phyloP scores from a whole-genome alignment of 2,329 filamentous ascomycete genomes.

The Sporothrix brasiliensis region DNA sequence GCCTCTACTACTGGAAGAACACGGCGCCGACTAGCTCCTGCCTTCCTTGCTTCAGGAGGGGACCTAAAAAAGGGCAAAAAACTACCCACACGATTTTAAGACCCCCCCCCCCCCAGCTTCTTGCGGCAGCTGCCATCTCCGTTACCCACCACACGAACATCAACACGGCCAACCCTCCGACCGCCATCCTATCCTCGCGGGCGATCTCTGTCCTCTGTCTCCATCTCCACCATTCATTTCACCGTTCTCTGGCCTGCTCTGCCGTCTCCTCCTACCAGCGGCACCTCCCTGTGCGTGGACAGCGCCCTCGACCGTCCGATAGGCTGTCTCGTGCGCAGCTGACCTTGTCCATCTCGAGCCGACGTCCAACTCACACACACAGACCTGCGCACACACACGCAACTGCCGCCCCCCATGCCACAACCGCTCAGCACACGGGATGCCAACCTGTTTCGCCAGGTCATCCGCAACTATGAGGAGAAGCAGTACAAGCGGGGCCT shows the following conservation, averaged over 20 bases:
- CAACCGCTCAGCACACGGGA: constrained; percentile 83
- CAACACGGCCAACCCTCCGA: neutral
- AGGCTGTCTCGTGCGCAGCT: constrained; percentile 26
- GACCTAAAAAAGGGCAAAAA: constrained; percentile 16
- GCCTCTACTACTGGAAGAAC: constrained; percentile 33
- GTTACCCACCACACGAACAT: constrained; percentile 16
- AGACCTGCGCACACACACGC: neutral
- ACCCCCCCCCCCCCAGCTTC: constrained; percentile 18
- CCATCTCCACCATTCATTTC: neutral
- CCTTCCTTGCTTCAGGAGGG: neutral
- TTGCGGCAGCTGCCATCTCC: constrained; percentile 7
- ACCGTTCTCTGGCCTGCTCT: neutral
- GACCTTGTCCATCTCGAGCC: no score
- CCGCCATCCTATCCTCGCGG: neutral
- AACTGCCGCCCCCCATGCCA: constrained; percentile 57
- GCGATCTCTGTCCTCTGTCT: neutral
- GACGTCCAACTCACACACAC: neutral
- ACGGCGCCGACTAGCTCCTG: constrained; percentile 33
- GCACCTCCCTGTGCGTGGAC: constrained; percentile 4
- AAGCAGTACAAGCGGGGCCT: constrained; percentile 96
- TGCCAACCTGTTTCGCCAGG: constrained; percentile 87
- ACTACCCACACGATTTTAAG: constrained; percentile 26
- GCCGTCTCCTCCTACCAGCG: neutral
- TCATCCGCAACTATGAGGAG: constrained; percentile 95
- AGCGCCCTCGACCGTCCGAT: constrained; percentile 7